phyloP scores from a whole-genome alignment of 345 rosid species.

The Firmiana major region DNA sequence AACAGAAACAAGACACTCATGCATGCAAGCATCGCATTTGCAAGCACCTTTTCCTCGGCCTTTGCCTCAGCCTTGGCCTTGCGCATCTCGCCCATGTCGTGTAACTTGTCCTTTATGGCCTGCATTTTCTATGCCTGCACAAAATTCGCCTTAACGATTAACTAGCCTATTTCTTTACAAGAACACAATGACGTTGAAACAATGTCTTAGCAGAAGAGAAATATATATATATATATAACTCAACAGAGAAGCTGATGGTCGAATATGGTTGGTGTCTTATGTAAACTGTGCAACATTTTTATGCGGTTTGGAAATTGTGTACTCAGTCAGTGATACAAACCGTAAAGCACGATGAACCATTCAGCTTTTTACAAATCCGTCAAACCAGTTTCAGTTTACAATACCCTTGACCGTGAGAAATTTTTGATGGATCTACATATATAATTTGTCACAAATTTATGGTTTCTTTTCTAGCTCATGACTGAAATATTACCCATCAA shows the following conservation, averaged over 20 bases:
- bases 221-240: background rate
- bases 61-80: slow-evolving; percentile 51
- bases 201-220: background rate
- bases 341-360: background rate
- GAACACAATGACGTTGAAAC: background rate
- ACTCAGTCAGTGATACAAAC: background rate
- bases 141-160: background rate
- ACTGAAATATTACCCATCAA: background rate
- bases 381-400: background rate
- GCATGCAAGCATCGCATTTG: background rate
- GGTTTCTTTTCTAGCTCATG: background rate
- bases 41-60: slow-evolving; percentile 44
- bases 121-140: slow-evolving; percentile 30
- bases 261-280: background rate
- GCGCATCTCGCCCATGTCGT: slow-evolving; percentile 36
- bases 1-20: background rate
- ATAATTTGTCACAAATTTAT: background rate
- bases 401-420: background rate
- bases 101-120: slow-evolving; percentile 44
- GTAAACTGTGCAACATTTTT: background rate
- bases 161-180: background rate
- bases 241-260: background rate
- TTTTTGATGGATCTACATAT: background rate
- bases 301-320: background rate
- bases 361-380: background rate